Percentiles rank a stretch among this genome's conserved stretches.
Evolutionary conservation across 164 flowering plant species (phyloP).

Genomic region (Vitis vinifera): ASM3070453v1 NC_081805.1:11328501-11329000

Average conservation of each 20-base stretch:
- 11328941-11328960: constrained; percentile 39
- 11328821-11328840: constrained; percentile 33
- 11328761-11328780: constrained; percentile 42
- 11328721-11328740: no score
- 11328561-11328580: constrained; percentile 4
- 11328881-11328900: constrained; percentile 31
- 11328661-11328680: neutral
- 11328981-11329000: constrained; percentile 19
- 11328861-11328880: constrained; percentile 43
- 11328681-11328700: neutral
- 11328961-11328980: constrained; percentile 61
- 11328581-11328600: constrained; percentile 3
- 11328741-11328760: constrained; percentile 18
- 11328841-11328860: constrained; percentile 51
- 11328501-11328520: neutral
- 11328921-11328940: constrained; percentile 10
- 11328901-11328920: constrained; percentile 19
- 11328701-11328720: no score
- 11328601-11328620: constrained; percentile 13
- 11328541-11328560: neutral
- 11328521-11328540: constrained; percentile 1
- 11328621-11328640: neutral
- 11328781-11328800: constrained; percentile 52
- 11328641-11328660: neutral
- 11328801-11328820: constrained; percentile 61